These are phyloP conservation scores for Sechiopsis laciniata DNA, from an alignment of 306 rosid species.

Conservation along the genomic window DNA sequence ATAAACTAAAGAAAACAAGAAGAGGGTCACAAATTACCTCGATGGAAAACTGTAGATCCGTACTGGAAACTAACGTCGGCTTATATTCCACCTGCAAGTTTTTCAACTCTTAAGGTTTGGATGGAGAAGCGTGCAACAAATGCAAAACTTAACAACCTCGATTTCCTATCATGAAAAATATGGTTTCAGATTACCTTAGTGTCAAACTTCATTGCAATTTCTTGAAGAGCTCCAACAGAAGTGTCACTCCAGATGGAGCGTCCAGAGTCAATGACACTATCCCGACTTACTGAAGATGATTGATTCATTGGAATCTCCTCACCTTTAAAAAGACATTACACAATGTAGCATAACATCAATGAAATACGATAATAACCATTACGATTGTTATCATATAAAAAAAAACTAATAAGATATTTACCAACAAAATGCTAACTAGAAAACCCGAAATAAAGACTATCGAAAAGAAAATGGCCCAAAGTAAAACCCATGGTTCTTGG, in stretches of 20 bases:
- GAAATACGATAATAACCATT: background rate
- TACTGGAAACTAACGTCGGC: constrained; percentile 56
- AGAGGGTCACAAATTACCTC: constrained; percentile 48
- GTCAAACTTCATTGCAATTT: constrained; percentile 88
- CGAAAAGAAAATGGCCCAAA: too few relatives aligned
- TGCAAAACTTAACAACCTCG: background rate
- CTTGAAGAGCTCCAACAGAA: constrained; percentile 60
- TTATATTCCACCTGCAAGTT: constrained; percentile 64
- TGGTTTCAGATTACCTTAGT: constrained; percentile 53
- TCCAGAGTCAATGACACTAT: constrained; percentile 63
- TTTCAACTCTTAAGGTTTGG: constrained; percentile 17
- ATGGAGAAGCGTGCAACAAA: background rate
- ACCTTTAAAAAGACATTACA: constrained; percentile 39
- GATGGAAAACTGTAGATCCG: constrained; percentile 64
- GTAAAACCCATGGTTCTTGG: too few relatives aligned
- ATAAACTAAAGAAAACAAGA: background rate
- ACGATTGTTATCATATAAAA: background rate
- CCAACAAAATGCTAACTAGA: too few relatives aligned
- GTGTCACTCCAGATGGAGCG: constrained; percentile 45
- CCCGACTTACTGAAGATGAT: constrained; percentile 63
- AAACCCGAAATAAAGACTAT: too few relatives aligned
- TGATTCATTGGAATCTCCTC: constrained; percentile 63
- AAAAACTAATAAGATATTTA: background rate
- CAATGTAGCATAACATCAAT: background rate
- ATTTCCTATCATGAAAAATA: constrained; percentile 15